Conservation (phyloP, 228 moss, liverwort and hornwort species). For the Sphagnum magellanicum region DNA sequence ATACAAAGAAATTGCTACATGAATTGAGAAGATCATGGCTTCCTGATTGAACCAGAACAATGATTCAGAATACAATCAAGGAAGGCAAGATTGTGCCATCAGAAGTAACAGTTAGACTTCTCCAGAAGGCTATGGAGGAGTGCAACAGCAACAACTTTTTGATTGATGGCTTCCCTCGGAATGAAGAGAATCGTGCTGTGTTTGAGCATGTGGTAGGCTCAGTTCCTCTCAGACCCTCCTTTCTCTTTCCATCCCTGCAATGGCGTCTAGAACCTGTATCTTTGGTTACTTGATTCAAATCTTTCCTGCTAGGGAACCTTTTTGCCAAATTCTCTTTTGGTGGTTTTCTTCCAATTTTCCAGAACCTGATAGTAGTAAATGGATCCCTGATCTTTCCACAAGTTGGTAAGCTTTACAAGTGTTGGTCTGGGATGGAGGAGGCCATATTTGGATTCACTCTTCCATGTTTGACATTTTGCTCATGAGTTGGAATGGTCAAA, state of each 20-base stretch:
- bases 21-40: neutral
- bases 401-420: neutral
- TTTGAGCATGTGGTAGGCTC: conserved; percentile 44
- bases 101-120: conserved; percentile 53
- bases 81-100: conserved; percentile 61
- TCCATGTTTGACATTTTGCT: too few species aligned
- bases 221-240: neutral
- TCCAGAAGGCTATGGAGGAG: conserved; percentile 44
- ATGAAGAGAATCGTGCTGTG: conserved; percentile 55
- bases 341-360: neutral
- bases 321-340: neutral
- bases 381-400: neutral
- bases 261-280: neutral
- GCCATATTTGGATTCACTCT: too few species aligned
- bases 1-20: neutral
- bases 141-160: conserved; percentile 40
- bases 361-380: neutral
- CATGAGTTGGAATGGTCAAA: neutral
- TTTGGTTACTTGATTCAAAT: neutral
- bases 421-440: neutral
- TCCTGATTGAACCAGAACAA: conserved; percentile 20
- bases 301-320: neutral
- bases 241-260: neutral
- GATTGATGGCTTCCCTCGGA: conserved; percentile 60
- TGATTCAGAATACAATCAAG: conserved; percentile 55